Conservation (phyloP, 805 yeast genomes). For the Starmerella asiatica region DNA sequence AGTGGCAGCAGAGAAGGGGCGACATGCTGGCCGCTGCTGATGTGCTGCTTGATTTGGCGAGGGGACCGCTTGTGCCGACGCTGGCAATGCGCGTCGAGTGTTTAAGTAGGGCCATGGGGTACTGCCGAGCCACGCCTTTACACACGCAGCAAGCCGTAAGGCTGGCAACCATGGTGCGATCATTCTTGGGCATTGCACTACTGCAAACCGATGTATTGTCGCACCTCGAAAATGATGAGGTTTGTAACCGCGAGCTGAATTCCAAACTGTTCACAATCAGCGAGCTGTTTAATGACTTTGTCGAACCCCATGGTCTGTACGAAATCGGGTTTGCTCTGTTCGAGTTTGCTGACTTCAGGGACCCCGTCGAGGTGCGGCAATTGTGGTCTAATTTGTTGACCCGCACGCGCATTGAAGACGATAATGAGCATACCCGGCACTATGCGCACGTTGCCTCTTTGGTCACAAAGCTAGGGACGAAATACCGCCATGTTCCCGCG, state of each 20-base stretch:
- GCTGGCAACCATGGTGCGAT: slow-evolving; percentile 56
- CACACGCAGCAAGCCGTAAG: slow-evolving; percentile 64
- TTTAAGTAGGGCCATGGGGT: slow-evolving; percentile 83
- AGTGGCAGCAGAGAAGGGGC: slow-evolving; percentile 71
- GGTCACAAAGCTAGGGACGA: slow-evolving; percentile 42
- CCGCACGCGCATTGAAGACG: slow-evolving; percentile 29
- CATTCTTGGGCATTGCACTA: slow-evolving; percentile 72
- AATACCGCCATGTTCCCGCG: slow-evolving; percentile 48
- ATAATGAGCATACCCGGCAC: slow-evolving; percentile 24
- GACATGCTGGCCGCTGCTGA: slow-evolving; percentile 74
- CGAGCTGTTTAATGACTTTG: slow-evolving; percentile 71
- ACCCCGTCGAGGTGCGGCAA: slow-evolving; percentile 63
- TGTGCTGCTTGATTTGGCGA: slow-evolving; percentile 57
- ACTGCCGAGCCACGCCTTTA: slow-evolving; percentile 69
- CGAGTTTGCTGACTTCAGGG: slow-evolving; percentile 73
- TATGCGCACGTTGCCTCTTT: slow-evolving; percentile 30
- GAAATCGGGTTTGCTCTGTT: slow-evolving; percentile 67
- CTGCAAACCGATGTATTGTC: slow-evolving; percentile 55
- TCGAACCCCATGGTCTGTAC: slow-evolving; percentile 77
- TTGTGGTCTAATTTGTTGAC: slow-evolving; percentile 69
- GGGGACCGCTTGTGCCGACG: slow-evolving; percentile 52
- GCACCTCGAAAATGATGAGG: slow-evolving; percentile 28
- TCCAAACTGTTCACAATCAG: slow-evolving; percentile 55
- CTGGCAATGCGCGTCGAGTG: slow-evolving; percentile 71
- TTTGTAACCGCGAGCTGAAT: slow-evolving; percentile 43